These are phyloP conservation scores for Bruguiera gymnorhiza DNA, from an alignment of 345 rosid species.

Conservation along the genomic window DNA sequence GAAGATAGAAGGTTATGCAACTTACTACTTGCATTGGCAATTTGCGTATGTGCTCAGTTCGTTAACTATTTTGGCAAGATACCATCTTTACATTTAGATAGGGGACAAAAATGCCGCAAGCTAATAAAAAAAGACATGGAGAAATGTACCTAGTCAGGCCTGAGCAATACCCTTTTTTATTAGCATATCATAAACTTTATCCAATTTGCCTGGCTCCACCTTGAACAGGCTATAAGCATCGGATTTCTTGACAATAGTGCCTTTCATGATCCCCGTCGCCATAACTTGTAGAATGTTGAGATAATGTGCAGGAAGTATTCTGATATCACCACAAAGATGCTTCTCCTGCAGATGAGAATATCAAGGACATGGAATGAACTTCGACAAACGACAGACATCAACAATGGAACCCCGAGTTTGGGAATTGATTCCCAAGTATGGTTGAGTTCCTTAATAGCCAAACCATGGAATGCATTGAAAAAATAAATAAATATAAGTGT, in stretches of 20 bases:
- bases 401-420: background rate
- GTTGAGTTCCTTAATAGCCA: too few relatives aligned
- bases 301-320: slow-evolving; percentile 80
- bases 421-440: background rate
- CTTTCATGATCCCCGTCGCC: slow-evolving; percentile 58
- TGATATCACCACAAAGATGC: slow-evolving; percentile 59
- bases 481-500: background rate
- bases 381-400: background rate
- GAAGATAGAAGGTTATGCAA: too few relatives aligned
- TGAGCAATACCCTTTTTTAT: slow-evolving; percentile 59
- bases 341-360: slow-evolving; percentile 55
- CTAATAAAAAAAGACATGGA: background rate
- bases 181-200: slow-evolving; percentile 76
- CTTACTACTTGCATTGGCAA: too few relatives aligned
- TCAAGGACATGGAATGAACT: background rate
- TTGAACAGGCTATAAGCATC: slow-evolving; percentile 79
- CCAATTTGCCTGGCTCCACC: slow-evolving; percentile 77
- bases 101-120: background rate
- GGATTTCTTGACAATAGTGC: slow-evolving; percentile 59
- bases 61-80: too few relatives aligned
- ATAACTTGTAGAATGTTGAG: slow-evolving; percentile 69
- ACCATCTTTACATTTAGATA: background rate
- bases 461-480: background rate
- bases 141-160: slow-evolving; percentile 17
- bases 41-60: too few relatives aligned